Conservation (phyloP, 306 rosid species). For the Aeschynomene evenia region DNA sequence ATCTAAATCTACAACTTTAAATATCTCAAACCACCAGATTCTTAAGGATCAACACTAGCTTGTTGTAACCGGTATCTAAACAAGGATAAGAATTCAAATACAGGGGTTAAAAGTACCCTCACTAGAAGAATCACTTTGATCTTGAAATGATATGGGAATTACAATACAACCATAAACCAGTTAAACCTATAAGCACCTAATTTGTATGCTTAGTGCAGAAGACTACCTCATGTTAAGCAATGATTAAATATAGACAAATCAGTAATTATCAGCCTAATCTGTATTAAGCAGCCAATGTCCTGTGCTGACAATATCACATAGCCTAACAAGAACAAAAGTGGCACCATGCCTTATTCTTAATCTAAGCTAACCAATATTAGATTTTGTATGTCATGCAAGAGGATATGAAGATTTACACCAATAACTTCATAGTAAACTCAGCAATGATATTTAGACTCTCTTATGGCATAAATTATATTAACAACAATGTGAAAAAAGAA, state of each 20-base stretch:
- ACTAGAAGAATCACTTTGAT: neutral
- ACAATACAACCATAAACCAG: conserved; percentile 8
- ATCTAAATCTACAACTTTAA: conserved; percentile 12
- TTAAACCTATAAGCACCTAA: conserved; percentile 17
- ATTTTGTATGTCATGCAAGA: conserved; percentile 20
- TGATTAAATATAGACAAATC: conserved; percentile 12
- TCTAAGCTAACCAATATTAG: neutral
- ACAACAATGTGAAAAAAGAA: neutral
- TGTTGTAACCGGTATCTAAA: neutral
- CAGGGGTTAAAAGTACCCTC: conserved; percentile 2
- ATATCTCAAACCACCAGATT: conserved; percentile 1
- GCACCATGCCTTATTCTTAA: neutral
- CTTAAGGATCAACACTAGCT: conserved; percentile 23
- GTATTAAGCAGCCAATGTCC: neutral
- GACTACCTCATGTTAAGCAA: neutral
- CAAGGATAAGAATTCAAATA: conserved; percentile 16
- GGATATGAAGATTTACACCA: conserved; percentile 1
- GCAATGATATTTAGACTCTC: conserved; percentile 13
- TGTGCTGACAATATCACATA: neutral
- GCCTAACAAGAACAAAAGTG: neutral
- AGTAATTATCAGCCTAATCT: neutral
- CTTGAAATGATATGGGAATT: conserved; percentile 3
- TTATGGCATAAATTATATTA: neutral
- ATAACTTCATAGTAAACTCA: conserved; percentile 4
- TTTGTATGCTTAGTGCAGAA: neutral